These are phyloP conservation scores for Talaromyces islandicus DNA, from an alignment of 2,329 filamentous ascomycete genomes.

Conservation along the genomic window DNA sequence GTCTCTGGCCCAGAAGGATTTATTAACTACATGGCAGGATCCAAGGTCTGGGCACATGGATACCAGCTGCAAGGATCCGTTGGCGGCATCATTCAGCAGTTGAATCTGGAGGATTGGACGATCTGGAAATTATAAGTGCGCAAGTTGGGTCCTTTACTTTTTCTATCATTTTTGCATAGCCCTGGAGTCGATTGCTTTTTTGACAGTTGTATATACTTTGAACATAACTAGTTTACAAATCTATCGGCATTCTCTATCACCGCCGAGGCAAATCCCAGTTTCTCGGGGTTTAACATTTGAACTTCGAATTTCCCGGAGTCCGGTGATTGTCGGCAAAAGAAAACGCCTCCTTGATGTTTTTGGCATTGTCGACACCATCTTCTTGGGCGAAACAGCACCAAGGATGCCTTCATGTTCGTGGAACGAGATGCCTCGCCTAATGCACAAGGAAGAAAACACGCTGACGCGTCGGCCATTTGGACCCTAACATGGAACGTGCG, in stretches of 20 bases:
- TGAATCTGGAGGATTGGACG: slow-evolving; percentile 54
- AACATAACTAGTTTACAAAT: background rate
- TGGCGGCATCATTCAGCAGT: slow-evolving; percentile 58
- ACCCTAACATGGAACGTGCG: background rate
- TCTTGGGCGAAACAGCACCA: slow-evolving; percentile 44
- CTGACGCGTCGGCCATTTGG: background rate
- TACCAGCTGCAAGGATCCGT: slow-evolving; percentile 69
- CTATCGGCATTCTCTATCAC: background rate
- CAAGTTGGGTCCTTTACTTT: background rate
- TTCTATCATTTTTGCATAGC: slow-evolving; percentile 8
- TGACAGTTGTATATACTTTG: background rate
- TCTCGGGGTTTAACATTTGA: slow-evolving; percentile 84
- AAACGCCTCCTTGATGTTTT: slow-evolving; percentile 72
- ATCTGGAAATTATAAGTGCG: slow-evolving; percentile 50
- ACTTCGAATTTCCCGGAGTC: slow-evolving; percentile 68
- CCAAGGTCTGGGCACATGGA: slow-evolving; percentile 69
- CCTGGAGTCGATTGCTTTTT: slow-evolving; percentile 5
- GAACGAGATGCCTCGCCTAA: slow-evolving; percentile 23
- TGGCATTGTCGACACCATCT: slow-evolving; percentile 54
- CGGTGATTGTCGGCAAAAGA: slow-evolving; percentile 73
- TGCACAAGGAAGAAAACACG: background rate
- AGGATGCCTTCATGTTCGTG: slow-evolving; percentile 32
- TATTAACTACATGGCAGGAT: slow-evolving; percentile 70
- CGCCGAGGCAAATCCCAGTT: slow-evolving; percentile 53
- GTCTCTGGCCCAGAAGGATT: slow-evolving; percentile 92